phyloP scores from a whole-genome alignment of 176 grass and related monocot genomes.

The Triticum aestivum region IWGSC_CS_RefSeq_v2.1 NC_057799.1:105497620-105498119 shows the following conservation, averaged over 20 bases:
- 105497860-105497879: background rate
- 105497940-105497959: background rate
- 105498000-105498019: background rate
- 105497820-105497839: no score
- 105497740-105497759: background rate
- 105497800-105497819: no score
- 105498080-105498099: background rate
- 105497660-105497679: background rate
- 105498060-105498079: background rate
- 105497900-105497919: background rate
- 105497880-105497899: no score
- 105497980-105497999: background rate
- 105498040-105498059: background rate
- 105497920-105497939: background rate
- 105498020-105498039: background rate
- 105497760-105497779: no score
- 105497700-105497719: background rate
- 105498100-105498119: background rate
- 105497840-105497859: no score
- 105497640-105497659: background rate
- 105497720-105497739: no score
- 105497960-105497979: background rate
- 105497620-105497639: background rate
- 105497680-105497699: background rate
- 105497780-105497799: no score